Conservation (phyloP, 352 stramenopile genomes). For the Phytophthora chlamydospora region DNA sequence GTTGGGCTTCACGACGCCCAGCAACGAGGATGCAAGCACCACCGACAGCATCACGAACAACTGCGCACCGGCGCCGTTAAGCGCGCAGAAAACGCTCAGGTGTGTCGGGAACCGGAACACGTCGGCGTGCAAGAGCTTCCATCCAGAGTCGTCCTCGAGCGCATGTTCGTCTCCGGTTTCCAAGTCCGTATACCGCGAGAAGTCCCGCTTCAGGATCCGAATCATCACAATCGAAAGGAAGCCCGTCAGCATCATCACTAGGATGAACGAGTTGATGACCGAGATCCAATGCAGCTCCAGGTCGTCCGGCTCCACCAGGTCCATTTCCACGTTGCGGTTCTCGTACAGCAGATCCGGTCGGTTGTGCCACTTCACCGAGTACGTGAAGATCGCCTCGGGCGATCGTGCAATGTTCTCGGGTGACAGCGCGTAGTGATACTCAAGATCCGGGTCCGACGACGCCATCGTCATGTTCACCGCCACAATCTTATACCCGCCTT, state of each 20-base stretch:
- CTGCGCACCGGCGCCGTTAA: slow-evolving; percentile 94
- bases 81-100: slow-evolving; percentile 91
- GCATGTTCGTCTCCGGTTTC: slow-evolving; percentile 87
- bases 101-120: slow-evolving; percentile 96
- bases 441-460: slow-evolving; percentile 57
- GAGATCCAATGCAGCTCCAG: slow-evolving; percentile 97
- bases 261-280: slow-evolving; percentile 98
- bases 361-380: slow-evolving; percentile 96
- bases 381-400: slow-evolving; percentile 90
- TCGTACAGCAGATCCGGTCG: slow-evolving; percentile 88
- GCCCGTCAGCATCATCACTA: slow-evolving; percentile 96
- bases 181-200: slow-evolving; percentile 96
- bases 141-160: slow-evolving; percentile 95
- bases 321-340: slow-evolving; percentile 86
- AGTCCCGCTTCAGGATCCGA: slow-evolving; percentile 98
- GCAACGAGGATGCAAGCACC: slow-evolving; percentile 92
- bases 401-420: slow-evolving; percentile 43
- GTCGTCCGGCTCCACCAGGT: slow-evolving; percentile 51
- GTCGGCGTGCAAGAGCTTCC: slow-evolving; percentile 97
- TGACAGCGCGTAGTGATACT: slow-evolving; percentile 67
- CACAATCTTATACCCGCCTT: slow-evolving; percentile 85
- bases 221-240: slow-evolving; percentile 98
- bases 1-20: slow-evolving; percentile 93
- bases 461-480: slow-evolving; percentile 75
- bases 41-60: slow-evolving; percentile 93